These are phyloP conservation scores for Lentinula raphanica DNA, from an alignment of 768 basidiomycete species.

Conservation along the genomic window DNA sequence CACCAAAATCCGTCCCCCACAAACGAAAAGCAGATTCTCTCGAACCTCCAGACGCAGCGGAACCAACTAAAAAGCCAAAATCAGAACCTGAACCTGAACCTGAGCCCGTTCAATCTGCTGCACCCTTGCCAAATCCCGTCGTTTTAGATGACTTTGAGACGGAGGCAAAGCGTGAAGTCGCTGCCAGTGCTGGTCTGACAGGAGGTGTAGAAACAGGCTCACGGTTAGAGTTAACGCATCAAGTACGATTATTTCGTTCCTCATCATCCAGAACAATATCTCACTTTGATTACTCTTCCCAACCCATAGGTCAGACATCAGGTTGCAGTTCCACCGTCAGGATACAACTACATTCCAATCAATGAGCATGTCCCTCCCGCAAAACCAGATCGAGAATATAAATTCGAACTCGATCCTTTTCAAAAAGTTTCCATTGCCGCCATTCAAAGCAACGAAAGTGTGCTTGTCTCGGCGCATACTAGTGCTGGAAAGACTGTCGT, in stretches of 20 bases:
- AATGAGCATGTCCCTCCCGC: slow-evolving; percentile 85
- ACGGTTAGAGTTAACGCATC: slow-evolving; percentile 74
- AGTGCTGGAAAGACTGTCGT: slow-evolving; percentile 99
- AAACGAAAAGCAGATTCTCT: slow-evolving; percentile 40
- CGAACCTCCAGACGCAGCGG: slow-evolving; percentile 30
- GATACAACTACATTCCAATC: slow-evolving; percentile 88
- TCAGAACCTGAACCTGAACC: neutral
- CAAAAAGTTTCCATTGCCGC: slow-evolving; percentile 92
- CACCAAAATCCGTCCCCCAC: slow-evolving; percentile 14
- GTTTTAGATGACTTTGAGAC: slow-evolving; percentile 94
- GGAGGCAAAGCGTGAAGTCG: slow-evolving; percentile 88
- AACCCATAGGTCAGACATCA: slow-evolving; percentile 79
- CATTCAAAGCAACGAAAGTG: slow-evolving; percentile 96
- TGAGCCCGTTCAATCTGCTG: too few species aligned
- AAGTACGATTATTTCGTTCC: slow-evolving; percentile 39
- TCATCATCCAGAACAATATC: neutral
- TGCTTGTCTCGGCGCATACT: slow-evolving; percentile 96
- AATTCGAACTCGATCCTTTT: slow-evolving; percentile 96
- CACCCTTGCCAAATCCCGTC: slow-evolving; percentile 60
- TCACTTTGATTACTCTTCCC: neutral
- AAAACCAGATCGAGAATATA: slow-evolving; percentile 90
- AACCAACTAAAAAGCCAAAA: slow-evolving; percentile 40
- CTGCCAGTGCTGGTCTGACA: slow-evolving; percentile 81
- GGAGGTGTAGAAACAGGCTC: slow-evolving; percentile 65
- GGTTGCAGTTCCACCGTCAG: slow-evolving; percentile 92